Percentiles rank a stretch among this genome's conserved stretches.
These are phyloP conservation scores for Angophora floribunda DNA, from an alignment of 345 rosid genomes.

Conservation along the genomic window DNA sequence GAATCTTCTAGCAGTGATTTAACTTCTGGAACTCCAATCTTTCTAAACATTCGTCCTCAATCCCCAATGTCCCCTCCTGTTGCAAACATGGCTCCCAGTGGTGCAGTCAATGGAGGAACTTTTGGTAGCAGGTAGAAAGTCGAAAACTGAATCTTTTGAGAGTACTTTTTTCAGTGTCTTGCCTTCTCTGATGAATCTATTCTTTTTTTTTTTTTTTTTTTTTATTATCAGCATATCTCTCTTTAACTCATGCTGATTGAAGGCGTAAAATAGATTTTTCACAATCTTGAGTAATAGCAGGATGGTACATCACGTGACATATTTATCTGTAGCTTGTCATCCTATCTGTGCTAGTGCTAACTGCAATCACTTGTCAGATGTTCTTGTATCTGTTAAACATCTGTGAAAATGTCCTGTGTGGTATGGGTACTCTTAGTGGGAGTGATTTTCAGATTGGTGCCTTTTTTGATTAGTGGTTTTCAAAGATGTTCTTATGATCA, in stretches of 20 bases:
- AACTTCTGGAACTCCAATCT: conserved; percentile 7
- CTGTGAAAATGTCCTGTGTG: not conserved
- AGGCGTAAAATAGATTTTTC: not conserved
- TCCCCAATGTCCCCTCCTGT: conserved; percentile 16
- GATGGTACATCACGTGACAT: not conserved
- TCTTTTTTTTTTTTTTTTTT: not conserved
- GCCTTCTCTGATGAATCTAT: not conserved
- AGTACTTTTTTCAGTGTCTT: not conserved
- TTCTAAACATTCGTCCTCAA: not conserved
- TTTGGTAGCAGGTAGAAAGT: not conserved
- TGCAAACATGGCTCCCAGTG: conserved; percentile 3
- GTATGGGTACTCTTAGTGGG: not conserved
- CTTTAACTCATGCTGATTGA: not conserved
- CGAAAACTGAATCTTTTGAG: not conserved
- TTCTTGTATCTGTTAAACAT: not conserved
- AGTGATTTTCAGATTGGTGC: not conserved
- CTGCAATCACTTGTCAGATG: not conserved
- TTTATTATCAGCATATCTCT: not conserved
- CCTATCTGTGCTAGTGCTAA: not conserved
- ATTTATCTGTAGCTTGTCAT: not conserved
- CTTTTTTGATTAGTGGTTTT: not conserved
- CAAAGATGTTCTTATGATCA: not conserved
- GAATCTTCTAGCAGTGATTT: conserved; percentile 16
- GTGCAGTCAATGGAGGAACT: conserved; percentile 17
- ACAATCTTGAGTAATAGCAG: not conserved